These are phyloP conservation scores for Triangularia verruculosa DNA, from an alignment of 2,329 filamentous ascomycete genomes.

Conservation along the genomic window DNA sequence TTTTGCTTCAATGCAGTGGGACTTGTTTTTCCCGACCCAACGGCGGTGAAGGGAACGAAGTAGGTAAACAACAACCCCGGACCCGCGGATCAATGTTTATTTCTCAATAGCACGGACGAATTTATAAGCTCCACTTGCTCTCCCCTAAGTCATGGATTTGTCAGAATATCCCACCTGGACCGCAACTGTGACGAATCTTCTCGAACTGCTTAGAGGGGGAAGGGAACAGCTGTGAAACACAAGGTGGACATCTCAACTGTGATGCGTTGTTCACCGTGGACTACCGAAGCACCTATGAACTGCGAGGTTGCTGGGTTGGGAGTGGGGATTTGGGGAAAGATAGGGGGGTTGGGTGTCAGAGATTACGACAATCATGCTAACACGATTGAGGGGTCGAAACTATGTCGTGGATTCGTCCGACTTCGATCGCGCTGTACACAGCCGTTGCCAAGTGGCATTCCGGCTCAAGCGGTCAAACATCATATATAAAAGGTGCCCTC, in stretches of 20 bases:
- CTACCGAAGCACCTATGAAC: background rate
- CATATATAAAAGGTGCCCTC: background rate
- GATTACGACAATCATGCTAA: background rate
- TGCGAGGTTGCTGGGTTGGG: background rate
- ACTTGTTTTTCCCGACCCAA: too few species aligned
- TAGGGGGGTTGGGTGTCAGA: background rate
- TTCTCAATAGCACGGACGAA: background rate
- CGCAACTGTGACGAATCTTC: background rate
- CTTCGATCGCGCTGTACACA: background rate
- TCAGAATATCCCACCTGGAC: background rate
- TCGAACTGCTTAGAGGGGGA: background rate
- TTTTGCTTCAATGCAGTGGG: background rate
- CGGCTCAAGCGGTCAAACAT: background rate
- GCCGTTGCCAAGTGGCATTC: background rate
- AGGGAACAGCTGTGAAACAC: background rate
- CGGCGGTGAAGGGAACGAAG: too few species aligned
- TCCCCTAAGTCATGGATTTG: background rate
- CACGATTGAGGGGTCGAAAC: background rate
- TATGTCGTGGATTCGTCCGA: background rate
- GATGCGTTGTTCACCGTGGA: background rate
- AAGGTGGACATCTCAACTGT: background rate
- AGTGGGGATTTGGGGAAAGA: background rate
- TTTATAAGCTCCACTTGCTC: background rate
- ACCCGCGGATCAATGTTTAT: background rate
- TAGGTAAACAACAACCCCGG: background rate